Evolutionary conservation across 768 basidiomycete genomes (phyloP).

Genomic region (Macrolepiota albuminosa): DNA sequence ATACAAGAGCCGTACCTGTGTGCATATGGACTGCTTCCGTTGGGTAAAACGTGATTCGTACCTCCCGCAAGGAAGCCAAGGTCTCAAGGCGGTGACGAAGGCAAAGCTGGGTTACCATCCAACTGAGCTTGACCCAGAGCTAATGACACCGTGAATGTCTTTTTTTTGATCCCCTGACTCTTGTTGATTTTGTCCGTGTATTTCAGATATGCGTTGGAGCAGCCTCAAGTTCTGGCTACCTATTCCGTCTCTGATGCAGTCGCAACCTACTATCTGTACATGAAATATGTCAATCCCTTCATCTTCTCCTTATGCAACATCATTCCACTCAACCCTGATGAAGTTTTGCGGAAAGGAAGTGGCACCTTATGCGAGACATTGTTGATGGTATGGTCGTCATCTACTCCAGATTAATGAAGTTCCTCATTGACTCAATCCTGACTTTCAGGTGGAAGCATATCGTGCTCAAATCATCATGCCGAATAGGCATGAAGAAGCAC

Average conservation of each 20-base stretch:
- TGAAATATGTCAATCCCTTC: slow-evolving; percentile 99
- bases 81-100: slow-evolving; percentile 95
- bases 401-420: background rate
- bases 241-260: slow-evolving; percentile 99
- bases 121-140: slow-evolving; percentile 94
- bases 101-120: slow-evolving; percentile 96
- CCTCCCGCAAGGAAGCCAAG: slow-evolving; percentile 96
- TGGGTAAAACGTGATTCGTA: slow-evolving; percentile 99
- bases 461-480: slow-evolving; percentile 94
- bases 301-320: slow-evolving; percentile 99
- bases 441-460: slow-evolving; percentile 86
- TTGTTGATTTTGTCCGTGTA: background rate
- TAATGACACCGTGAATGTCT: slow-evolving; percentile 94
- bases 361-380: slow-evolving; percentile 97
- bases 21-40: slow-evolving; percentile 99
- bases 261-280: slow-evolving; percentile 99
- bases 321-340: slow-evolving; percentile 94
- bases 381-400: slow-evolving; percentile 75
- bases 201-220: slow-evolving; percentile 88
- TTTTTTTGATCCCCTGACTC: background rate
- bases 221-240: slow-evolving; percentile 90
- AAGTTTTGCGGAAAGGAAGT: slow-evolving; percentile 92
- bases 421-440: slow-evolving; percentile 6
- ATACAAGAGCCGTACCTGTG: slow-evolving; percentile 88
- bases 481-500: slow-evolving; percentile 90